Percentiles rank a stretch among this genome's conserved stretches.
Evolutionary conservation across 1,139 yeast genomes (phyloP).

Genomic region (Taphrina flavorubra): DNA sequence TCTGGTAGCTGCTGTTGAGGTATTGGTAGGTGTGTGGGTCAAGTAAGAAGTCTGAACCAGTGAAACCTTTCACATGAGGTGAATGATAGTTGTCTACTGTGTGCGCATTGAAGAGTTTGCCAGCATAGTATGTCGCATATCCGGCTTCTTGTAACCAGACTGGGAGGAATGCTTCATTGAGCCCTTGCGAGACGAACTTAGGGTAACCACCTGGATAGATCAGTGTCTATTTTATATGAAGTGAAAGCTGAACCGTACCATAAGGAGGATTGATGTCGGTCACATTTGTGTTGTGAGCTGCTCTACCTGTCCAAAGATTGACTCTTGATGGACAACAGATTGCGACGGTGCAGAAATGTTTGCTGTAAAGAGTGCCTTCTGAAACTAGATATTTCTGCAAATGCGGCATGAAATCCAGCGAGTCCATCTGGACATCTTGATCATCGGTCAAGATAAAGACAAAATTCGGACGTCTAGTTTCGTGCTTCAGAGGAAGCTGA

Average conservation of each 20-base stretch:
- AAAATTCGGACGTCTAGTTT: constrained; percentile 23
- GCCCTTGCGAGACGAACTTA: constrained; percentile 37
- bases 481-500: background rate
- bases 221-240: background rate
- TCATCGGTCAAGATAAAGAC: constrained; percentile 42
- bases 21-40: constrained; percentile 40
- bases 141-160: constrained; percentile 42
- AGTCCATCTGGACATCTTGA: constrained; percentile 38
- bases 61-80: constrained; percentile 30
- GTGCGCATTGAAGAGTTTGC: constrained; percentile 39
- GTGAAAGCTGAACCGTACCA: constrained; percentile 8
- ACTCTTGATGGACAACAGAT: constrained; percentile 42
- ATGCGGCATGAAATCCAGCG: constrained; percentile 37
- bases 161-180: constrained; percentile 39
- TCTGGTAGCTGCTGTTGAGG: constrained; percentile 32
- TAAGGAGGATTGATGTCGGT: constrained; percentile 40
- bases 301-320: constrained; percentile 32
- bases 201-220: constrained; percentile 26
- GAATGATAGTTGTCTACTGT: constrained; percentile 35
- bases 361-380: constrained; percentile 30
- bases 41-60: constrained; percentile 35
- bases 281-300: constrained; percentile 41
- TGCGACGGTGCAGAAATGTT: constrained; percentile 38
- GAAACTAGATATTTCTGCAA: constrained; percentile 13
- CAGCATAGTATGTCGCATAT: constrained; percentile 40